These are phyloP conservation scores for Colletotrichum godetiae DNA, from an alignment of 2,329 filamentous ascomycete genomes.

Conservation along the genomic window DNA sequence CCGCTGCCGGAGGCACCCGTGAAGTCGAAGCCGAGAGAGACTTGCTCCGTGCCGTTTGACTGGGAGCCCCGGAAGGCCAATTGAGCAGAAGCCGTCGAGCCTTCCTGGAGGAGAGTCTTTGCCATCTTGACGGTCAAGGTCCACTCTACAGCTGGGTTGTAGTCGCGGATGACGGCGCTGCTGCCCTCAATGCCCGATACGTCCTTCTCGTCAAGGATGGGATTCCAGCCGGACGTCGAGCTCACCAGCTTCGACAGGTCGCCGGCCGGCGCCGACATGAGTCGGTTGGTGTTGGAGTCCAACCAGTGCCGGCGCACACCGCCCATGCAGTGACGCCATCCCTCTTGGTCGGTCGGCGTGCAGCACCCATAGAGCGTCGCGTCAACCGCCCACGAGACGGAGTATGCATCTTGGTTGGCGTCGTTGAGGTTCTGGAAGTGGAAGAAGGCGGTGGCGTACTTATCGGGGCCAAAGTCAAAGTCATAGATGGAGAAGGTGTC, in stretches of 20 bases:
- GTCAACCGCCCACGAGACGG: conserved; percentile 50
- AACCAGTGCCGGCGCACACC: conserved; percentile 35
- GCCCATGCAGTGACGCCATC: conserved; percentile 43
- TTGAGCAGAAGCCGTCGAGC: conserved; percentile 36
- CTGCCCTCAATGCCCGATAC: conserved; percentile 26
- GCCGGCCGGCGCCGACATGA: conserved; percentile 32
- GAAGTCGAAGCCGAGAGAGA: conserved; percentile 41
- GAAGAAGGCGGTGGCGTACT: conserved; percentile 51
- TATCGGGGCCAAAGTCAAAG: conserved; percentile 50
- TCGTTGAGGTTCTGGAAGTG: conserved; percentile 29
- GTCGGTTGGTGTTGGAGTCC: conserved; percentile 28
- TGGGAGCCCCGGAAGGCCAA: conserved; percentile 43
- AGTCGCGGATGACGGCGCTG: conserved; percentile 27
- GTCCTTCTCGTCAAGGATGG: conserved; percentile 29
- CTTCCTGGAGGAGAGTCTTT: conserved; percentile 26
- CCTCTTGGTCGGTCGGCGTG: conserved; percentile 45
- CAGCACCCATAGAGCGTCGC: conserved; percentile 45
- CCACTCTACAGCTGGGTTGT: conserved; percentile 36
- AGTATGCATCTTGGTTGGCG: conserved; percentile 41
- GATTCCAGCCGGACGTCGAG: conserved; percentile 35
- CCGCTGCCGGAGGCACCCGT: conserved; percentile 36
- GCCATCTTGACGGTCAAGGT: conserved; percentile 35
- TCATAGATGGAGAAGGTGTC: conserved; percentile 40
- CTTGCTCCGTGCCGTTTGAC: conserved; percentile 31
- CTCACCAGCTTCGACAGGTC: conserved; percentile 27